These are phyloP conservation scores for Calocera cornea DNA, from an alignment of 768 basidiomycete species.

Conservation along the genomic window DNA sequence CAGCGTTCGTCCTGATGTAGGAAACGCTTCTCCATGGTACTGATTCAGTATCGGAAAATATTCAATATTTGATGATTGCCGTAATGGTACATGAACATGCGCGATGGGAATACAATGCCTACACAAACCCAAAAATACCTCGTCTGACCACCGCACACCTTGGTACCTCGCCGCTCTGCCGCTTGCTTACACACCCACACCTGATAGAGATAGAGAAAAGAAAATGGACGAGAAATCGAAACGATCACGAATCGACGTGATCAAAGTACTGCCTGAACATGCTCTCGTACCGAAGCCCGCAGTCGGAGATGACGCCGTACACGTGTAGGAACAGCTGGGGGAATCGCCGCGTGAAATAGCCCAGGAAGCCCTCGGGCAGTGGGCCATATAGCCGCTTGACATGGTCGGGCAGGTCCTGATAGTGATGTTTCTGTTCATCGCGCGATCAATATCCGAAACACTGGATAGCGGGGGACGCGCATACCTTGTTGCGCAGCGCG, in stretches of 20 bases:
- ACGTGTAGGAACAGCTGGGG: slow-evolving; percentile 87
- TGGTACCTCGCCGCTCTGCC: background rate
- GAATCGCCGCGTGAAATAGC: slow-evolving; percentile 89
- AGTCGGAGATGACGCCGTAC: slow-evolving; percentile 61
- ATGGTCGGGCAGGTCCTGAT: slow-evolving; percentile 88
- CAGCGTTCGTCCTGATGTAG: background rate
- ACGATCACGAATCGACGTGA: slow-evolving; percentile 23
- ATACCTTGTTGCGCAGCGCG: slow-evolving; percentile 87
- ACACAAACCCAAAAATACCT: background rate
- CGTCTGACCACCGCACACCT: background rate
- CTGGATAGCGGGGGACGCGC: slow-evolving; percentile 16
- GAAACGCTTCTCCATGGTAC: background rate
- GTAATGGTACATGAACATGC: background rate
- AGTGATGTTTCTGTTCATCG: slow-evolving; percentile 74
- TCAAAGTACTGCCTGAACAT: slow-evolving; percentile 90
- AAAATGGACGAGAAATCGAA: background rate
- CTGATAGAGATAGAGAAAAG: background rate
- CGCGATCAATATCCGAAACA: slow-evolving; percentile 9
- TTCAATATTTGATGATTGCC: background rate
- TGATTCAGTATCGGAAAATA: background rate
- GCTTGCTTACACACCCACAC: background rate
- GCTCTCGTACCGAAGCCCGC: slow-evolving; percentile 62
- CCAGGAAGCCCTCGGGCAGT: slow-evolving; percentile 83
- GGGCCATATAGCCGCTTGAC: slow-evolving; percentile 79
- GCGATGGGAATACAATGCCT: background rate